Percentiles rank a stretch among this genome's conserved stretches.
phyloP scores from a whole-genome alignment of 345 rosid species.

The Stellera chamaejasme region DNA sequence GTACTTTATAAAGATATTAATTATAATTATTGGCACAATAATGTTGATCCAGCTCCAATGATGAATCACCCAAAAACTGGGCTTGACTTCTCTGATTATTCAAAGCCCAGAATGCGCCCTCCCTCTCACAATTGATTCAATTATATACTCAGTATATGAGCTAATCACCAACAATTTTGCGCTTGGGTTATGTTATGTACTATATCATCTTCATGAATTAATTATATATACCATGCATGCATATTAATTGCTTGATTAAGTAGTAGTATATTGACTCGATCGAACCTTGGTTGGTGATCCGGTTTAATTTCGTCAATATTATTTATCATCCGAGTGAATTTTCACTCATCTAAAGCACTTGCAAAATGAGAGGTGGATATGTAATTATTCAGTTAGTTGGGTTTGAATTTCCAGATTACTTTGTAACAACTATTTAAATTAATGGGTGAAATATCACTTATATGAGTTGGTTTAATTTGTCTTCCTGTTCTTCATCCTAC shows the following conservation, averaged over 20 bases:
- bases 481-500: not conserved
- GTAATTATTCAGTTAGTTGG: too few species aligned
- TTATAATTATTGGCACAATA: conserved; percentile 10
- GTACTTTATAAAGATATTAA: too few species aligned
- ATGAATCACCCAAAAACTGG: conserved; percentile 11
- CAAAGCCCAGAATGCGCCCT: conserved; percentile 38
- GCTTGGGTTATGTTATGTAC: not conserved
- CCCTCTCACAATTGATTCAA: conserved; percentile 40
- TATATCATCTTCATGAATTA: not conserved
- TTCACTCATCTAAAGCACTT: too few species aligned
- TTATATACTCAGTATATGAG: not conserved
- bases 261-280: not conserved
- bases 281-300: not conserved
- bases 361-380: too few species aligned
- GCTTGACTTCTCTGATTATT: conserved; percentile 39
- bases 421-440: too few species aligned
- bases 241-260: not conserved
- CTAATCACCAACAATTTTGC: not conserved
- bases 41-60: conserved; percentile 6
- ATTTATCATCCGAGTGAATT: too few species aligned
- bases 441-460: too few species aligned
- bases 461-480: not conserved
- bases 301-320: too few species aligned
- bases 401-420: too few species aligned
- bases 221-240: too few species aligned